These are phyloP conservation scores for Melanomma pulvis-pyrius DNA, from an alignment of 495 filamentous ascomycete genomes.

Conservation along the genomic window DNA sequence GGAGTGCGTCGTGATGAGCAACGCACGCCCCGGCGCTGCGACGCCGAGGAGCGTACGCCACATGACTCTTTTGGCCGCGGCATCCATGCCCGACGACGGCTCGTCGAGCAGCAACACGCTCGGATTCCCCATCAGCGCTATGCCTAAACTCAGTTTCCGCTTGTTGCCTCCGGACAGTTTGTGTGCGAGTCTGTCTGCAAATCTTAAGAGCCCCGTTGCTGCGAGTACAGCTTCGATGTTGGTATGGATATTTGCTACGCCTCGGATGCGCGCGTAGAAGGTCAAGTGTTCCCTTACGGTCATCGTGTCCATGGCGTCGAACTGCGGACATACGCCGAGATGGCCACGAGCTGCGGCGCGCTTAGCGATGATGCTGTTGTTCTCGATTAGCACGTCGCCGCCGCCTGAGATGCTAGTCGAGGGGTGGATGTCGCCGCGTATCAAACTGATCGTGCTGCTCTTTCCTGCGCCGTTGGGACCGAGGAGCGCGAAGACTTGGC, in stretches of 20 bases:
- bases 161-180: conserved; percentile 75
- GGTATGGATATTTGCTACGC: conserved; percentile 63
- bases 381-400: conserved; percentile 76
- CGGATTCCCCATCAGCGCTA: conserved; percentile 76
- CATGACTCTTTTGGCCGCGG: conserved; percentile 39
- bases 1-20: conserved; percentile 60
- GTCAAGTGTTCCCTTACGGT: conserved; percentile 60
- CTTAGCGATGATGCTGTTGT: conserved; percentile 65
- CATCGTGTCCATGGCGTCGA: conserved; percentile 62
- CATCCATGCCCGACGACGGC: conserved; percentile 39
- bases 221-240: conserved; percentile 56
- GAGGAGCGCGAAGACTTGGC: conserved; percentile 81
- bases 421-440: conserved; percentile 75
- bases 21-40: conserved; percentile 23
- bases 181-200: conserved; percentile 62
- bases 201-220: conserved; percentile 52
- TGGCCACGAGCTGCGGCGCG: conserved; percentile 66
- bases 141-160: conserved; percentile 71
- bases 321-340: conserved; percentile 80
- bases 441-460: conserved; percentile 78
- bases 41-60: conserved; percentile 39
- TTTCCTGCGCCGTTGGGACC: conserved; percentile 91
- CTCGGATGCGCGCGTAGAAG: conserved; percentile 74
- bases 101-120: conserved; percentile 69
- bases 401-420: conserved; percentile 13